Evolutionary conservation across 2,329 filamentous ascomycete genomes (phyloP), one percentile per base, ranked within the genome.

Genomic region (Fusarium ambrosium): DNA sequence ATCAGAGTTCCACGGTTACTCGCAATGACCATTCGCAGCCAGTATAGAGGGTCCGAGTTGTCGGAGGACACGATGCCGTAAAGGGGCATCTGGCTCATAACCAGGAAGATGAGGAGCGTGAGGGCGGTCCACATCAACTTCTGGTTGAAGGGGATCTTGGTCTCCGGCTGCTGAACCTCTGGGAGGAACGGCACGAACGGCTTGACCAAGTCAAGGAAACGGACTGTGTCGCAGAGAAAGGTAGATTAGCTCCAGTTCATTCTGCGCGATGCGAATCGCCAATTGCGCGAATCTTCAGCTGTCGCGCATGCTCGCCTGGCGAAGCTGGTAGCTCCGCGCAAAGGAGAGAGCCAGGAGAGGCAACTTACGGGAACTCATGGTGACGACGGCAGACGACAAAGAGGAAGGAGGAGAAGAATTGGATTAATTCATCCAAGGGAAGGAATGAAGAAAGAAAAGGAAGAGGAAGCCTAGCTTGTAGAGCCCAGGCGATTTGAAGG

Each of bases 61-160:
- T 97, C 94, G 81, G 97, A 99, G 66, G 97, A 99, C 83, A 99
- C 97, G 86, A 99, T 99, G 87, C 97, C 97, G 88, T 99, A 99
- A 74, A 97, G 88, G 77, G 97, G 95, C 97, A 99, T 98, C 89
- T 98, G 97, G 88, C 95, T 98, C 97, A 99, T 99, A 86, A 99
- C 95, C 90, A 99, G 89, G 92, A 99, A 99, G 88, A 98, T 97
- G 85, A 99, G 89, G 80, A 99, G 91, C 77, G 97, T 98, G 84
- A 96, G 92, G 84, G 93, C 94, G 77, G 94, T 97, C 94, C 94
- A 97, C 94, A 96, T 96, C 89, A 97, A 88, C 90, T 96, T 95
- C 87, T 98, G 97, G 90, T 98, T 97, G 92, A 99, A 99, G 79
- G 95, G 95, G 69, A 98, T 93, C 90, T 98, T 98, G 85, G 95